Conservation (phyloP, 352 stramenopile species). For the Phytophthora hybrid region DNA sequence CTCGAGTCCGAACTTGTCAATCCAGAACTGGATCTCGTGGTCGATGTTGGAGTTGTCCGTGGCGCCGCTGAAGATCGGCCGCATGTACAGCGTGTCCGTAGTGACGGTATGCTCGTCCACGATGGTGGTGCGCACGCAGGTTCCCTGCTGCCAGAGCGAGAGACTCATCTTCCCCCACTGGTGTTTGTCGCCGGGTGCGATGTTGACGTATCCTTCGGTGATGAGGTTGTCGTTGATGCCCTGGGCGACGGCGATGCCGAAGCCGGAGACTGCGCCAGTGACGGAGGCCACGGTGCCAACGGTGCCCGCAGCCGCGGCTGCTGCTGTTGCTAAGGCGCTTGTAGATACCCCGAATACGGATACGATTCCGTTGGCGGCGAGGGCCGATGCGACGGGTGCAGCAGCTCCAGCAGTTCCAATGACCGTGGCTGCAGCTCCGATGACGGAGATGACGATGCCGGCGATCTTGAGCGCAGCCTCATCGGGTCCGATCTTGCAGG, state of each 20-base stretch:
- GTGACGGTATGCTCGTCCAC: slow-evolving; percentile 47
- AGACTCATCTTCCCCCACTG: slow-evolving; percentile 54
- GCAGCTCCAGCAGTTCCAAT: slow-evolving; percentile 43
- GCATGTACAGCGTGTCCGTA: slow-evolving; percentile 57
- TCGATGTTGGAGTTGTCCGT: slow-evolving; percentile 51
- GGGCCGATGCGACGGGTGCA: slow-evolving; percentile 35
- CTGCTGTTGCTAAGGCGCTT: slow-evolving; percentile 28
- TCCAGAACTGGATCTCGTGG: slow-evolving; percentile 61
- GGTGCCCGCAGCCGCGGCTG: slow-evolving; percentile 25
- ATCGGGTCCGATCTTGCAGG: slow-evolving; percentile 52
- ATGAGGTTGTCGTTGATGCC: slow-evolving; percentile 48
- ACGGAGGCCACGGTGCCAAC: slow-evolving; percentile 30
- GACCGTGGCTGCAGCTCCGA: slow-evolving; percentile 33
- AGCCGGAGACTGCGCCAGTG: slow-evolving; percentile 43
- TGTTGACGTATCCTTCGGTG: slow-evolving; percentile 41
- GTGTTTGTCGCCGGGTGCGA: slow-evolving; percentile 38
- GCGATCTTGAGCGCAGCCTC: slow-evolving; percentile 20
- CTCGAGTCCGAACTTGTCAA: slow-evolving; percentile 51
- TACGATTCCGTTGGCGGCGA: slow-evolving; percentile 39
- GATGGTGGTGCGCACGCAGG: slow-evolving; percentile 52
- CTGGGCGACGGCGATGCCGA: slow-evolving; percentile 45
- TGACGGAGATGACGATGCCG: slow-evolving; percentile 30
- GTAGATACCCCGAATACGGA: slow-evolving; percentile 48
- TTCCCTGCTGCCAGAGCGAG: slow-evolving; percentile 61
- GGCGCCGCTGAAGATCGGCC: slow-evolving; percentile 61